Conservation (phyloP, 495 filamentous ascomycete species). For the Neurospora sp. region DNA sequence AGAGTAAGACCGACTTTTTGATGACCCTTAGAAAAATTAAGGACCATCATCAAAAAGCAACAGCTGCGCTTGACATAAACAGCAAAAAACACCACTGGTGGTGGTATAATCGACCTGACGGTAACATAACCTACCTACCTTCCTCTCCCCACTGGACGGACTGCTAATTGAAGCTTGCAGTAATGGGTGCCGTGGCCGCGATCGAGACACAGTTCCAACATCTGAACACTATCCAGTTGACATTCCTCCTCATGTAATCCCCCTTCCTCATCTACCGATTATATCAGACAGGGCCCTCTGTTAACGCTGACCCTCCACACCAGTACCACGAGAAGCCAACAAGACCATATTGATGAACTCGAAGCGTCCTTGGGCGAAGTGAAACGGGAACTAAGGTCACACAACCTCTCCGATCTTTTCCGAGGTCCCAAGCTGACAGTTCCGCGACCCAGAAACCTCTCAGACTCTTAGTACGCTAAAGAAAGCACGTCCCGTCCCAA, state of each 20-base stretch:
- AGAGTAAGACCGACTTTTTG: not conserved
- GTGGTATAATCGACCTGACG: not conserved
- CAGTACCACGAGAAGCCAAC: not conserved
- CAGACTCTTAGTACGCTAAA: no score
- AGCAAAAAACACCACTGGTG: not conserved
- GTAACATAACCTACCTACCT: not conserved
- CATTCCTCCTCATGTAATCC: not conserved
- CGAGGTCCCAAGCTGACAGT: no score
- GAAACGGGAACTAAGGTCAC: no score
- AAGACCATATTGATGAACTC: not conserved
- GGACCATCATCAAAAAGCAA: not conserved
- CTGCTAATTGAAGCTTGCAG: not conserved
- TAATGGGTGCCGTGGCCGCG: not conserved
- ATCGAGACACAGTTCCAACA: not conserved
- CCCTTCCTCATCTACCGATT: no score
- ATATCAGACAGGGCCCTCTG: no score
- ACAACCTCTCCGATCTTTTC: no score
- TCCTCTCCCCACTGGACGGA: not conserved
- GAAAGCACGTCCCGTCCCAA: no score
- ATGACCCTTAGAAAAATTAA: not conserved
- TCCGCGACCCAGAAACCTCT: no score
- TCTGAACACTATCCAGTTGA: not conserved
- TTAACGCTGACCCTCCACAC: no score
- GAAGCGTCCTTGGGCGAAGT: no score
- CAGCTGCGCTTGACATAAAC: fast-evolving